Conservation (phyloP, 225 moss, liverwort and hornwort genomes). For the Pleurozium schreberi region DNA sequence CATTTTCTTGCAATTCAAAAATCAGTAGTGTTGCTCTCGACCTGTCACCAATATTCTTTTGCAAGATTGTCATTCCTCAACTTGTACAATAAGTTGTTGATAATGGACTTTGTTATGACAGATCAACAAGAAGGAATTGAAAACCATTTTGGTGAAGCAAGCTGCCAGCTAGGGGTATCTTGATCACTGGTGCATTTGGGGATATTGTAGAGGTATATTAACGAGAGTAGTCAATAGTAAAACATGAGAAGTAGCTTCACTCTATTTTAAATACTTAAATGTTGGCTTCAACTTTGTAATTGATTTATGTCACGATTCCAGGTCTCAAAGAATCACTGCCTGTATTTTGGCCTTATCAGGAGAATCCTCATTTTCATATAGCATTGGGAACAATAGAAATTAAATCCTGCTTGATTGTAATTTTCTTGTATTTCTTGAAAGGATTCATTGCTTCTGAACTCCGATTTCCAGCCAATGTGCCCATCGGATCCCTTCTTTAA, state of each 20-base stretch:
- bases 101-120: slow-evolving; percentile 1
- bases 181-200: not conserved
- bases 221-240: not conserved
- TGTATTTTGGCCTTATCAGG: not conserved
- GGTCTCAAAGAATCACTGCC: not conserved
- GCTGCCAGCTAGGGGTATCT: not conserved
- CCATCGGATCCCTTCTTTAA: not conserved
- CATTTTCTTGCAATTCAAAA: not conserved
- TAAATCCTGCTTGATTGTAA: not conserved
- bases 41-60: not conserved
- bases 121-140: slow-evolving; percentile 62
- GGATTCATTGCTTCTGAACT: not conserved
- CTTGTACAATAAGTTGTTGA: not conserved
- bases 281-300: not conserved
- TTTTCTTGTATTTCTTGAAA: not conserved
- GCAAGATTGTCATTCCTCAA: not conserved
- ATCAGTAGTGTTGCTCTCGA: not conserved
- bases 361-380: not conserved
- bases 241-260: not conserved
- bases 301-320: not conserved
- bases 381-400: not conserved
- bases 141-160: slow-evolving; percentile 19
- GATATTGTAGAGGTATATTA: not conserved
- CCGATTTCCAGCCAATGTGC: not conserved
- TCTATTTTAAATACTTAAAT: not conserved